phyloP scores from a whole-genome alignment of 148 eudicot species.

The Cornus suecica region DNA sequence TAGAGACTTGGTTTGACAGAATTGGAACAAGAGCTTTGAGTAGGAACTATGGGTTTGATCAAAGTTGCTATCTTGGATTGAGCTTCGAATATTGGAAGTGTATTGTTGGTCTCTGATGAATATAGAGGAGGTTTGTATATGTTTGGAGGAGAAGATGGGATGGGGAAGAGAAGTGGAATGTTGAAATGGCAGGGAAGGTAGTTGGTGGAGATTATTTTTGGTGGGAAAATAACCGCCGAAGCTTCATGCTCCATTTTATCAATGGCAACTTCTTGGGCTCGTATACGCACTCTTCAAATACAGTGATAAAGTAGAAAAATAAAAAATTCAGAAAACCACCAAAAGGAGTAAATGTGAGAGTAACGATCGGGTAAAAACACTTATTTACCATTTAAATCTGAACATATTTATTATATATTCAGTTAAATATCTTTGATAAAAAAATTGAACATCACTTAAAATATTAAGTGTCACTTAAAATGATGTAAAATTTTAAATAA shows the following conservation, averaged over 20 bases:
- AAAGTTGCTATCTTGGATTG: slow-evolving; percentile 12
- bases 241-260: slow-evolving; percentile 34
- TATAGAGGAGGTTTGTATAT: slow-evolving; percentile 17
- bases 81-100: background rate
- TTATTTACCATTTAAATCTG: too few relatives aligned
- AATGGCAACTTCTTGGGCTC: background rate
- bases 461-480: too few relatives aligned
- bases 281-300: too few relatives aligned
- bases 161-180: slow-evolving; percentile 5
- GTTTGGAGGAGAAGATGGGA: background rate
- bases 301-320: too few relatives aligned
- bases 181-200: slow-evolving; percentile 28
- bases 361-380: too few relatives aligned
- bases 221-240: slow-evolving; percentile 32
- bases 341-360: too few relatives aligned
- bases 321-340: too few relatives aligned
- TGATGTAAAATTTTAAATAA: too few relatives aligned
- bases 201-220: slow-evolving; percentile 24
- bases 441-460: too few relatives aligned
- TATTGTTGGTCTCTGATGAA: slow-evolving; percentile 10
- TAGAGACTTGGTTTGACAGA: slow-evolving; percentile 10
- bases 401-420: too few relatives aligned
- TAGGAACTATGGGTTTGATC: slow-evolving; percentile 24
- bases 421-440: too few relatives aligned
- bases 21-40: slow-evolving; percentile 17